Base-by-base conservation (phyloP, 306 rosid genomes). In the Argentina anserina region DNA sequence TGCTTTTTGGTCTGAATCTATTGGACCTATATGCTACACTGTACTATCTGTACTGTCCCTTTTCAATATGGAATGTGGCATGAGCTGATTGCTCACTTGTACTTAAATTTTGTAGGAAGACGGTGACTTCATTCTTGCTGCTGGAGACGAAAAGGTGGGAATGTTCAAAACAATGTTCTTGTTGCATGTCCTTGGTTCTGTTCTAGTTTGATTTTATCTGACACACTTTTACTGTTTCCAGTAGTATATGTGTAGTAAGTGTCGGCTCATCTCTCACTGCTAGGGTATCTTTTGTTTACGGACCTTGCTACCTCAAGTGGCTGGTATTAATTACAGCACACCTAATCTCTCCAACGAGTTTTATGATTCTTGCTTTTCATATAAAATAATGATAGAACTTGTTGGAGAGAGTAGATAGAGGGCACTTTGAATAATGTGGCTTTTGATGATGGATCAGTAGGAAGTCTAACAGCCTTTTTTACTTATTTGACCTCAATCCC, bases 131-230 rank as follows among this genome's bases (percentile, higher is more conserved):
- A 76, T 89, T 84, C 83, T 88, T 71, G 89, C 80, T 72, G 83
- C 87, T 14, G 79, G 71, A 78, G 97, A 94, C 75, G 97, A 91
- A 70, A 89, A 89, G 92, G 99, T 94, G 76, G 65, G 73, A 61
- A 52, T 69, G 36, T 15, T 64, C 14, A 33, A 36, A 39, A 12
- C 67, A 36, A 34, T 3, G 2, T 62, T 34, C 47, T n/a, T 39
- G 29, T 63, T 37, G 14, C 20, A 17, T 62, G 26, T 62, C 43
- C 28, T 34, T 9, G 45, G 28, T 62, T 62, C 45, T 62, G 28
- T 62, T 62, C 17, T 20, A 20, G 67, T 36, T 36, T 62, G 67
- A 62, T 62, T 62, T 34, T 62, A 62, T 62, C 3, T 62, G 3
- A 3, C 14, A 1, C n/a, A n/a, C n/a, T n/a, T n/a, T n/a, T n/a